A percentile compares a stretch with the other conserved stretches of the same genome.
Conservation (phyloP, 2,329 filamentous ascomycete genomes). For the Aspergillus sojae region DNA sequence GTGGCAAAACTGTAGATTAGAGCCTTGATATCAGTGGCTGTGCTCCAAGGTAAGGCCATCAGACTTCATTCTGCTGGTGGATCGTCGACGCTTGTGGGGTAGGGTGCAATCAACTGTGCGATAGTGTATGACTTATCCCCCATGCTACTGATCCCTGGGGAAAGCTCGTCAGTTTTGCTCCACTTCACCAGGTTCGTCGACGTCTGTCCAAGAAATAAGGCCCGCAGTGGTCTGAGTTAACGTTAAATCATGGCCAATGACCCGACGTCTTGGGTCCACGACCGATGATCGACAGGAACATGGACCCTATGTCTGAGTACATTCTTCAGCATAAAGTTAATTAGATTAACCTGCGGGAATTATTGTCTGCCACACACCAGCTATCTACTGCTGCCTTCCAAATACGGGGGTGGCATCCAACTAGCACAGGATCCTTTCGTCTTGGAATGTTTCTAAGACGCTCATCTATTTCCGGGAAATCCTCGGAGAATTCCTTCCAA, state of each 20-base stretch:
- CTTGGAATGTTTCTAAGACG: neutral
- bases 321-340: neutral
- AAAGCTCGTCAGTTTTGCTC: neutral
- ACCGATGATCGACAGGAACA: neutral
- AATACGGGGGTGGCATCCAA: neutral
- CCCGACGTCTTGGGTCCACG: neutral
- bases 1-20: neutral
- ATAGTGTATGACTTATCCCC: neutral
- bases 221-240: neutral
- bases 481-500: neutral
- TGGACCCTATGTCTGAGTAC: neutral
- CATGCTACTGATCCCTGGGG: neutral
- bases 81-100: neutral
- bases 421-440: too few species aligned
- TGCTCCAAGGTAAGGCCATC: neutral
- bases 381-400: neutral
- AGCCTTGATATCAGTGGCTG: neutral
- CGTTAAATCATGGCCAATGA: neutral
- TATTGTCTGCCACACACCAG: neutral
- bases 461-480: neutral
- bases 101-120: too few species aligned
- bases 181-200: neutral
- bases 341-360: neutral
- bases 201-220: too few species aligned
- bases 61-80: neutral